A percentile compares a stretch with the other conserved stretches of the same genome.
Conservation (phyloP, 208 protist genomes). For the Naegleria lovaniensis region DNA sequence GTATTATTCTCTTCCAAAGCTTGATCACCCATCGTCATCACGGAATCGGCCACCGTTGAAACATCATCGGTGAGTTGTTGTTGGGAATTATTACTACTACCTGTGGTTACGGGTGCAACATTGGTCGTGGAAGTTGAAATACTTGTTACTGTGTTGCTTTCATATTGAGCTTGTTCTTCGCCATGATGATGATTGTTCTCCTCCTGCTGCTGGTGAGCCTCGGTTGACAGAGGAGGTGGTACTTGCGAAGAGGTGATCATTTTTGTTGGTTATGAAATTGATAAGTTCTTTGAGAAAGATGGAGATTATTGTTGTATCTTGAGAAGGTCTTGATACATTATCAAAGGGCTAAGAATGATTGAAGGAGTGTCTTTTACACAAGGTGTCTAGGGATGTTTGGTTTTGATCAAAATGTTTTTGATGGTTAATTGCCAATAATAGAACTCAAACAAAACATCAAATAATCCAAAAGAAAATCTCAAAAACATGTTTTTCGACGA, state of each 20-base stretch:
- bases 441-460: not conserved
- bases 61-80: not conserved
- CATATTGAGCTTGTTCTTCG: not conserved
- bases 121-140: not conserved
- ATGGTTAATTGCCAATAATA: not conserved
- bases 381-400: not conserved
- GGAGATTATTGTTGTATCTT: too few relatives aligned
- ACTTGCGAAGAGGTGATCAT: too few relatives aligned
- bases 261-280: too few relatives aligned
- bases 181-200: not conserved
- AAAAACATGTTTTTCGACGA: not conserved
- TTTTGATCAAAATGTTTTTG: not conserved
- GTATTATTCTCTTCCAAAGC: not conserved
- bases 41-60: not conserved
- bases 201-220: not conserved
- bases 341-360: too few relatives aligned
- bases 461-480: not conserved
- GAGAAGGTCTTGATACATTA: too few relatives aligned
- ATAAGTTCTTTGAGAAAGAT: too few relatives aligned
- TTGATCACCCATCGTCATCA: not conserved
- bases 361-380: too few relatives aligned
- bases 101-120: not conserved
- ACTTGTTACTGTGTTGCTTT: not conserved
- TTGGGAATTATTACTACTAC: not conserved
- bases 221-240: not conserved